Evolutionary conservation across 2,329 filamentous ascomycete species (phyloP), one percentile per base, ranked within the genome.

Genomic region (Sporothrix variecibatus): DNA sequence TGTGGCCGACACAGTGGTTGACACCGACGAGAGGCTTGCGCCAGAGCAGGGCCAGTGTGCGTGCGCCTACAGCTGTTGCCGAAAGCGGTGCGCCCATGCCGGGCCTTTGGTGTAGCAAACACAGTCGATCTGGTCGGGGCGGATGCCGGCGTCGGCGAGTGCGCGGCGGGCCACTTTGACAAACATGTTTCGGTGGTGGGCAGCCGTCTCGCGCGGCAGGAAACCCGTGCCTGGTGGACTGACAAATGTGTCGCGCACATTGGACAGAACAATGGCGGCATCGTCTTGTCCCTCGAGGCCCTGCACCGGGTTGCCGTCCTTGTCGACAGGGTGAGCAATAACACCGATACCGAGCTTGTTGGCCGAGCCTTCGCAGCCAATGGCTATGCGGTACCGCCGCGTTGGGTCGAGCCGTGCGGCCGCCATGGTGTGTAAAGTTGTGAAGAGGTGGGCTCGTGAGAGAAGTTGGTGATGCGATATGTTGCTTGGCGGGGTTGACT

Each of bases 1-100:
- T 98, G 83, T 99, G 96, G 60, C 96, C 96, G 67, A 99, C 93
- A 83, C 96, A 99, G 84, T 99, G 96, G 84, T 99, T 99, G 34
- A 99, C 96, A 31, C 94, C 95, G 2, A 99, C 92, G 51, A 99
- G 86, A n/a, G 93, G 91, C 82, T 94, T 94, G 72, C 86, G 87
- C 96, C 96, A 99, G 20, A 99, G 87, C 75, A 97, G 84, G 58
- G 90, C 87, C 43, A 98, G 85, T 76, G 93, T 94, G 75, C 96
- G 89, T 26, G 95, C 96, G 0, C 38, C 95, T 49, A 98, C 86
- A 43, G 95, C 95, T 17, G 97, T 94, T 75, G 91, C 91, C 76
- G 95, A 93, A 38, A 99, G 86, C 8, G 96, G 96, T 53, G 94
- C 95, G 74, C 96, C 96, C 96, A 99, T 99, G 0, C 96, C 96